A percentile compares a stretch with the other conserved stretches of the same genome.
phyloP scores from a whole-genome alignment of 169 alveolate genomes.

The Cyclospora cayetanensis region DNA sequence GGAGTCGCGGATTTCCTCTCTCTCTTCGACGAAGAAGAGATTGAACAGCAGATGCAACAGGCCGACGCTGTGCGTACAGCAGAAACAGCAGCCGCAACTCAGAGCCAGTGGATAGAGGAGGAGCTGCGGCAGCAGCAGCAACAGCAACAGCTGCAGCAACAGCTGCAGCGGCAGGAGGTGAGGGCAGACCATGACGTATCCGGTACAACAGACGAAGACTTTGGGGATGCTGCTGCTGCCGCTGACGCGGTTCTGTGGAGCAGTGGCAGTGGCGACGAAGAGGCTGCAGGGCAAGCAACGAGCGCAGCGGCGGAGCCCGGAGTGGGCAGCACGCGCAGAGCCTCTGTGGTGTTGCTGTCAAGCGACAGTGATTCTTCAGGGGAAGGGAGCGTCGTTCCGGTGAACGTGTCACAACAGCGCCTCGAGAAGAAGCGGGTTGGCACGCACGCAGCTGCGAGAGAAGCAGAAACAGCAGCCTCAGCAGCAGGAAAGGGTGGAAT shows the following conservation, averaged over 20 bases:
- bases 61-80: not conserved
- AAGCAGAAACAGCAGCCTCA: not conserved
- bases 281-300: not conserved
- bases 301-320: not conserved
- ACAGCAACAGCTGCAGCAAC: not conserved
- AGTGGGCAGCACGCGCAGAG: not conserved
- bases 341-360: not conserved
- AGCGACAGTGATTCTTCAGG: not conserved
- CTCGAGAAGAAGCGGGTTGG: no score
- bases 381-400: not conserved
- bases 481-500: not conserved
- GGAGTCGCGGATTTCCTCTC: not conserved
- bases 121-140: constrained; percentile 23
- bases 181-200: not conserved
- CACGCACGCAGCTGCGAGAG: not conserved
- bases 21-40: not conserved
- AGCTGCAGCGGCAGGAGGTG: not conserved
- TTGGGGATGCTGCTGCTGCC: not conserved
- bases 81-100: not conserved
- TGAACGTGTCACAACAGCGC: not conserved
- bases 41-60: constrained; percentile 3
- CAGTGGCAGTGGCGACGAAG: not conserved
- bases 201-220: not conserved
- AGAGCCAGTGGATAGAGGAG: constrained; percentile 5
- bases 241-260: not conserved